Base-by-base conservation (phyloP, 169 alveolate species). In the Eimeria praecox region DNA sequence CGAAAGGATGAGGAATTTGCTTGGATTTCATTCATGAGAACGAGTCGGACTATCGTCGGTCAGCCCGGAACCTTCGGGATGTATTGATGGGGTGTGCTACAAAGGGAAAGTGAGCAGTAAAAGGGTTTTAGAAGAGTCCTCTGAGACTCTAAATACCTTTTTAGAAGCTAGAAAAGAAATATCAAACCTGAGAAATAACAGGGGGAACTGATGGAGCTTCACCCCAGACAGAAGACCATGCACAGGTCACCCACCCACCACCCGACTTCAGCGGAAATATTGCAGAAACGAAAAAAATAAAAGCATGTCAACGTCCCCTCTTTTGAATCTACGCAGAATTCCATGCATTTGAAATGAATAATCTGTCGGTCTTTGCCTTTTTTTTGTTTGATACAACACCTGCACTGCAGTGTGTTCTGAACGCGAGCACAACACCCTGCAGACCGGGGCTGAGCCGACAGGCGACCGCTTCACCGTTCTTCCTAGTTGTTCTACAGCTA, bases 361-460 rank as follows among this genome's bases (percentile, higher is more conserved):
- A 69, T 33, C 46, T 69, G 46, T 3, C 16, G 8, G 6, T 69
- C 5, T 69, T 69, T 69, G 27, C 78, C n/a, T 22, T 10, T 69
- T 62, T 69, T 33, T 69, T 12, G 78, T n/a, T n/a, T 22, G 22
- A 69, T 4, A 69, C n/a, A 69, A 33, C n/a, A 6, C 14, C 27
- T 30, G 27, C 78, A 64, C n/a, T 10, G 4, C 27, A 18, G 38
- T 27, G 2, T 38, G 10, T 38, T 24, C 38, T 27, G 4, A 2
- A 3, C 14, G 30, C 2, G 10, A n/a, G 12, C n/a, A 69, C 78
- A 10, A 10, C 42, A 33, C 2, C n/a, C 10, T 8, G 46, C 78
- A 24, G 27, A 69, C 78, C 46, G 78, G 78, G 78, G 78, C 78
- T 69, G 78, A 16, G 44, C 46, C 78, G 78, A 69, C 78, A 22